Conservation (phyloP, 2,329 filamentous ascomycete species). For the Xylariaceae sp. region DNA sequence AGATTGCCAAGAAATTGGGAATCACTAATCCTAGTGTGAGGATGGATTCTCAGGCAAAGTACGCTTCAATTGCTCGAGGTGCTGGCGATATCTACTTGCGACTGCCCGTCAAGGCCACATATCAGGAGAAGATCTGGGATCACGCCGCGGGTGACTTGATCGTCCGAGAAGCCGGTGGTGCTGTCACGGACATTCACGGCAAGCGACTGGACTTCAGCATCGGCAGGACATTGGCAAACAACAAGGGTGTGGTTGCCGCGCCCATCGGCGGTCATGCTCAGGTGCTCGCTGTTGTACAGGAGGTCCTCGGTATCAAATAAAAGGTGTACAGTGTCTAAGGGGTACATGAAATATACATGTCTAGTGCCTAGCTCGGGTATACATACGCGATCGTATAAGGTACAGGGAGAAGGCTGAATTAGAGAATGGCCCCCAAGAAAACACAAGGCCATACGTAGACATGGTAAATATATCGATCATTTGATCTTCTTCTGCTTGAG, state of each 20-base stretch:
- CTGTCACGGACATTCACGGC: conserved; percentile 84
- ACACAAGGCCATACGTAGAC: conserved; percentile 11
- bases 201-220: conserved; percentile 79
- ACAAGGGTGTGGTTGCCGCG: conserved; percentile 91
- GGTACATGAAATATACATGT: conserved; percentile 27
- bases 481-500: conserved; percentile 98
- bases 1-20: conserved; percentile 76
- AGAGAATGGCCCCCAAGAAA: conserved; percentile 5
- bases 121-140: conserved; percentile 99
- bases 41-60: conserved; percentile 98
- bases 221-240: conserved; percentile 78
- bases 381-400: conserved; percentile 22
- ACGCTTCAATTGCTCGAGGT: conserved; percentile 88
- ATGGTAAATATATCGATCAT: conserved; percentile 41
- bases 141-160: conserved; percentile 94
- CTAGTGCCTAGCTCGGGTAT: conserved; percentile 23
- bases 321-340: conserved; percentile 16
- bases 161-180: conserved; percentile 86
- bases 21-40: conserved; percentile 86
- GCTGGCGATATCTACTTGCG: conserved; percentile 93
- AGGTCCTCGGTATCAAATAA: conserved; percentile 56
- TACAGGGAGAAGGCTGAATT: conserved; percentile 24
- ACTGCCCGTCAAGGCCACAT: conserved; percentile 76
- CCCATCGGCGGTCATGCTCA: conserved; percentile 68
- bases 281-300: conserved; percentile 77